These are phyloP conservation scores for Candida pseudoglaebosa DNA, from an alignment of 805 yeast genomes.

Conservation along the genomic window DNA sequence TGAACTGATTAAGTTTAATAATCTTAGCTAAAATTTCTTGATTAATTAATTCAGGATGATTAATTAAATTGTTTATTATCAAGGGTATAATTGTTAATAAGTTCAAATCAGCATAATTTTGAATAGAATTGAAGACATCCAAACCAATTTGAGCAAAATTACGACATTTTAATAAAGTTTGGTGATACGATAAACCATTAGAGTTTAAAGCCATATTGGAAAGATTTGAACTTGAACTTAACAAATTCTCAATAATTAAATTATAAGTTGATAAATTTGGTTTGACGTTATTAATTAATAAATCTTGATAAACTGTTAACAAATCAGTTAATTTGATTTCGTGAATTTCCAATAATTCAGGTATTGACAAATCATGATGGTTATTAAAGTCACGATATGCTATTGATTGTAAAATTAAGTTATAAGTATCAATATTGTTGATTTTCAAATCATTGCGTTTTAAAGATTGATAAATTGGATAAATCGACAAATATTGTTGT, in stretches of 20 bases:
- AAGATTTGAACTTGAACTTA: constrained; percentile 43
- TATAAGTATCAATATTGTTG: constrained; percentile 52
- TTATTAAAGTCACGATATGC: constrained; percentile 47
- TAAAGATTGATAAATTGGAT: constrained; percentile 39
- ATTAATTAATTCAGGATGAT: constrained; percentile 25
- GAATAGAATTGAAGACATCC: constrained; percentile 45
- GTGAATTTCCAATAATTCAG: constrained; percentile 29
- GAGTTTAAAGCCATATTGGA: constrained; percentile 39
- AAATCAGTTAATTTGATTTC: constrained; percentile 61
- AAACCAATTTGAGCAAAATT: constrained; percentile 43
- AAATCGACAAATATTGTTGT: constrained; percentile 22
- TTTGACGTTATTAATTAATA: constrained; percentile 40
- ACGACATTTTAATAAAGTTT: constrained; percentile 40
- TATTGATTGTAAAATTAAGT: constrained; percentile 53
- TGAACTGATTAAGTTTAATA: neutral
- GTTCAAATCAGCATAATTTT: constrained; percentile 32
- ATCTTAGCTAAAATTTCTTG: constrained; percentile 12
- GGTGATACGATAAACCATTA: constrained; percentile 44
- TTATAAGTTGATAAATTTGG: constrained; percentile 57
- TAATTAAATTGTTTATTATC: constrained; percentile 27
- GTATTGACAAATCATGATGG: neutral
- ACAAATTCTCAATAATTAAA: constrained; percentile 43
- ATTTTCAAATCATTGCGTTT: constrained; percentile 32
- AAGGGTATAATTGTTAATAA: constrained; percentile 30
- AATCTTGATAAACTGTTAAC: constrained; percentile 65